These are phyloP conservation scores for Beauveria caledonica DNA, from an alignment of 2,329 filamentous ascomycete genomes.

Conservation along the genomic window DNA sequence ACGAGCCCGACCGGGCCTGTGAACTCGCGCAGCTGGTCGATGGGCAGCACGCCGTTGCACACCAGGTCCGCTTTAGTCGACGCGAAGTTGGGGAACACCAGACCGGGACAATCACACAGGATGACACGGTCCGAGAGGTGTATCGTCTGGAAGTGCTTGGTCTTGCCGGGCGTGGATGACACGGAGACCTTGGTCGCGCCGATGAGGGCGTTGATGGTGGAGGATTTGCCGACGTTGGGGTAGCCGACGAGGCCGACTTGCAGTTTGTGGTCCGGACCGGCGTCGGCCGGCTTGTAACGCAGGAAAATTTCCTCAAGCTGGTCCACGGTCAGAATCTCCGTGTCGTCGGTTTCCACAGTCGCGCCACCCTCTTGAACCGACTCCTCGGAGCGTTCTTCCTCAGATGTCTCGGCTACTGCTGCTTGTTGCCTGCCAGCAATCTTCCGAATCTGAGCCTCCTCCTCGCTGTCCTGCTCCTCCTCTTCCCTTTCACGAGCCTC, in stretches of 20 bases:
- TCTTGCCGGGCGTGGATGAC: slow-evolving; percentile 94
- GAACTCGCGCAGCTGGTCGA: slow-evolving; percentile 92
- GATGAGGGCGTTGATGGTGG: slow-evolving; percentile 97
- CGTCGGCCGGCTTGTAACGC: slow-evolving; percentile 51
- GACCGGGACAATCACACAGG: slow-evolving; percentile 94
- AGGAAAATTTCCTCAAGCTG: slow-evolving; percentile 88
- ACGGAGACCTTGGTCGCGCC: slow-evolving; percentile 98
- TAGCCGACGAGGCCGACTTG: slow-evolving; percentile 94
- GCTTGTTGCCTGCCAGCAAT: slow-evolving; percentile 21
- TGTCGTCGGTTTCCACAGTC: slow-evolving; percentile 45
- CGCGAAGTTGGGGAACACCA: slow-evolving; percentile 97
- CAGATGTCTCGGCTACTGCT: slow-evolving; percentile 15
- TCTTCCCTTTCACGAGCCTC: slow-evolving; percentile 57
- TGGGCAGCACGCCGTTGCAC: slow-evolving; percentile 88
- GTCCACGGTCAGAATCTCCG: slow-evolving; percentile 81
- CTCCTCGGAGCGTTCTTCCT: slow-evolving; percentile 18
- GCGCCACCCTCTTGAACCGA: slow-evolving; percentile 15
- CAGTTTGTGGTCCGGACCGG: slow-evolving; percentile 55
- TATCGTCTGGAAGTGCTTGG: slow-evolving; percentile 98
- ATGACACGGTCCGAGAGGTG: slow-evolving; percentile 84
- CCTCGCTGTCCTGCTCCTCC: slow-evolving; percentile 24
- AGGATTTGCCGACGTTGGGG: slow-evolving; percentile 98
- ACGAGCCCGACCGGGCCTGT: slow-evolving; percentile 80
- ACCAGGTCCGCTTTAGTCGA: slow-evolving; percentile 94
- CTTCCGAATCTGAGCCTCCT: slow-evolving; percentile 16